A percentile compares a stretch with the other conserved stretches of the same genome.
Evolutionary conservation across 2,329 filamentous ascomycete species (phyloP).

Genomic region (Plectosphaerella sp.): DNA sequence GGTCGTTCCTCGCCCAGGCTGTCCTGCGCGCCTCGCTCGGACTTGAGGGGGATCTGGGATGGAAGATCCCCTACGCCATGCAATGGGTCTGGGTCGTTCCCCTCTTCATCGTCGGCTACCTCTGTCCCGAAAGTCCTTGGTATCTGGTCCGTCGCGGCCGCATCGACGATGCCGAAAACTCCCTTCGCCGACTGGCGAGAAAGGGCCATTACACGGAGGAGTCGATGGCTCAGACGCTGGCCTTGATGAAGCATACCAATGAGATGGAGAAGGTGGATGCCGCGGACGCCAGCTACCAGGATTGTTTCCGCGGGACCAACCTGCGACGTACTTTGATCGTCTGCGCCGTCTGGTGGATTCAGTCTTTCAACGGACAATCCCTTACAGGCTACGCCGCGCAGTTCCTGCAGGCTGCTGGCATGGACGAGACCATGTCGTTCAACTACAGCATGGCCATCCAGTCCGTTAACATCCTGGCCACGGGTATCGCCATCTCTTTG

Average conservation of each 20-base stretch:
- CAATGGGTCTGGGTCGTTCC: conserved; percentile 28
- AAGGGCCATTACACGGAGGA: conserved; percentile 37
- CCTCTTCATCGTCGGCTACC: conserved; percentile 26
- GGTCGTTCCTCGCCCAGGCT: conserved; percentile 29
- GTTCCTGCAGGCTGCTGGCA: conserved; percentile 36
- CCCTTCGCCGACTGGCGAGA: conserved; percentile 30
- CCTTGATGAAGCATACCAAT: conserved; percentile 41
- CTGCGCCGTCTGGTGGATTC: conserved; percentile 31
- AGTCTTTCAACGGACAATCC: conserved; percentile 30
- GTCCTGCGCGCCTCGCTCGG: conserved; percentile 29
- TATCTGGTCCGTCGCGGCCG: conserved; percentile 37
- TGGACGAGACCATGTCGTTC: conserved; percentile 28
- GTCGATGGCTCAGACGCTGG: conserved; percentile 32
- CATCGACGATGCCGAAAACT: conserved; percentile 30
- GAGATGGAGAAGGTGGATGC: conserved; percentile 21
- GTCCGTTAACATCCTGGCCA: conserved; percentile 36
- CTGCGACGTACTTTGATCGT: conserved; percentile 33
- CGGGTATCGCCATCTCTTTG: conserved; percentile 29
- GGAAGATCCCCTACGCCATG: conserved; percentile 16
- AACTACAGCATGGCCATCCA: conserved; percentile 43
- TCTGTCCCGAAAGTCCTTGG: conserved; percentile 45
- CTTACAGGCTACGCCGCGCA: conserved; percentile 28
- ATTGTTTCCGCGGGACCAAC: conserved; percentile 38
- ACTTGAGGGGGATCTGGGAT: conserved; percentile 22
- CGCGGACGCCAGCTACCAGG: conserved; percentile 29